Percentiles rank a stretch among this genome's conserved stretches.
These are phyloP conservation scores for Hansenula sp. DNA, from an alignment of 1,139 yeast species.

Conservation along the genomic window DNA sequence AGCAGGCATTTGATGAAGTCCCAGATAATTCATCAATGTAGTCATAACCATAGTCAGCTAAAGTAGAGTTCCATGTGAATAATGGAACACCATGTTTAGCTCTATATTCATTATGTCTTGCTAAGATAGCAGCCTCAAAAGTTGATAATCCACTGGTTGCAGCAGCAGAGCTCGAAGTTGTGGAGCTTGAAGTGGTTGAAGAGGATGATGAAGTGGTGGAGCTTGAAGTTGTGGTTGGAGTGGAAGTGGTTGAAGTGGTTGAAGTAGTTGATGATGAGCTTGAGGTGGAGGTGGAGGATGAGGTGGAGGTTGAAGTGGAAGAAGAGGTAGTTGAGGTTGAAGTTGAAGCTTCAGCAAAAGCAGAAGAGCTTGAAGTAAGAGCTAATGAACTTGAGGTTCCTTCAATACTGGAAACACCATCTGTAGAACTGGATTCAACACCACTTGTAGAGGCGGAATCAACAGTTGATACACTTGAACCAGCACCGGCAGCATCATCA, in stretches of 20 bases:
- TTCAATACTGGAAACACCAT: background rate
- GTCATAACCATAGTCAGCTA: conserved; percentile 36
- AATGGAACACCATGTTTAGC: conserved; percentile 47
- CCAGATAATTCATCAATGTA: conserved; percentile 44
- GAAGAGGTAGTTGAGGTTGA: conserved; percentile 18
- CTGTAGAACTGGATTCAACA: background rate
- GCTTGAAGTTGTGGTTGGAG: conserved; percentile 14
- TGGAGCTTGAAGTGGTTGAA: conserved; percentile 16
- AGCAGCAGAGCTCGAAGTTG: conserved; percentile 18
- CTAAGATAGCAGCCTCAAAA: conserved; percentile 39
- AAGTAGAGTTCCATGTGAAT: conserved; percentile 44
- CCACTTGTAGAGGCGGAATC: conserved; percentile 4
- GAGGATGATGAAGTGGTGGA: conserved; percentile 20
- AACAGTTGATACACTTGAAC: conserved; percentile 2
- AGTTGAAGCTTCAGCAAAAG: conserved; percentile 10
- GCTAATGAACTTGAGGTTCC: background rate
- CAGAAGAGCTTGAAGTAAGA: too few relatives aligned
- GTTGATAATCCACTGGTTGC: conserved; percentile 21
- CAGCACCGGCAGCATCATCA: conserved; percentile 8
- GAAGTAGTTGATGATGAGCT: conserved; percentile 14
- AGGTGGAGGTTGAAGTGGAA: conserved; percentile 17
- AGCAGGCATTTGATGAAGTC: conserved; percentile 48
- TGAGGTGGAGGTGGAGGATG: conserved; percentile 12
- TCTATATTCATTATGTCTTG: conserved; percentile 50
- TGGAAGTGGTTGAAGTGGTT: conserved; percentile 16